A percentile compares a stretch with the other conserved stretches of the same genome.
These are phyloP conservation scores for Shiraia bambusicola DNA, from an alignment of 2,329 filamentous ascomycete species.

Conservation along the genomic window DNA sequence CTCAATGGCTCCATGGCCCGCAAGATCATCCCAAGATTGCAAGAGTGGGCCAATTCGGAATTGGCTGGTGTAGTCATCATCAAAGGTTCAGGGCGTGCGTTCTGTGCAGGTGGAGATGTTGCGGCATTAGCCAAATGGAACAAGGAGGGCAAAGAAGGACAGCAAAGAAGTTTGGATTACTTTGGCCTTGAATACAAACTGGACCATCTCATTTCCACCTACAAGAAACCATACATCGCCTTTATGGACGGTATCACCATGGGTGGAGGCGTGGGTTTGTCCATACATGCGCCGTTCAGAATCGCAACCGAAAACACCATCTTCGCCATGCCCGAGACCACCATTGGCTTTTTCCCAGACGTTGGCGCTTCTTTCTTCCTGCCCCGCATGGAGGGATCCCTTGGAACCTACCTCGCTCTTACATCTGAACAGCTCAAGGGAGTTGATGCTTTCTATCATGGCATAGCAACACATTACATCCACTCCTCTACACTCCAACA, in stretches of 20 bases:
- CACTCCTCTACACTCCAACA: conserved; percentile 83
- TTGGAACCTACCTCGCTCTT: conserved; percentile 90
- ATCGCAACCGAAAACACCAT: conserved; percentile 94
- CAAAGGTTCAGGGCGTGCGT: conserved; percentile 82
- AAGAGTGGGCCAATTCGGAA: conserved; percentile 94
- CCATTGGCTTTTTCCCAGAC: conserved; percentile 97
- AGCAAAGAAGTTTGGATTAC: conserved; percentile 76
- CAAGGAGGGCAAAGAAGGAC: conserved; percentile 65
- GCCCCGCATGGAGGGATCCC: conserved; percentile 78
- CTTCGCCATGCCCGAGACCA: conserved; percentile 98
- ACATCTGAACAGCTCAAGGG: conserved; percentile 84
- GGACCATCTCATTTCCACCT: conserved; percentile 92
- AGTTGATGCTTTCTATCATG: conserved; percentile 83
- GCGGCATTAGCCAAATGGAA: conserved; percentile 75
- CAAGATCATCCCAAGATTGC: conserved; percentile 85
- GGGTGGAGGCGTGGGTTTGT: conserved; percentile 94
- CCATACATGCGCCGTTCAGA: conserved; percentile 90
- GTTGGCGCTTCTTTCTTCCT: conserved; percentile 97
- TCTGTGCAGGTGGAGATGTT: conserved; percentile 95
- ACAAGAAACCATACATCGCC: conserved; percentile 87
- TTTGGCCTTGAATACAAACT: conserved; percentile 95
- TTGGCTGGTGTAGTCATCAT: conserved; percentile 90
- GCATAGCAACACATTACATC: conserved; percentile 93
- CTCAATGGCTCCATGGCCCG: conserved; percentile 92
- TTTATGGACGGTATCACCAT: conserved; percentile 99